Conservation (phyloP, 2,329 filamentous ascomycete genomes). For the Lithohypha guttulata region DNA sequence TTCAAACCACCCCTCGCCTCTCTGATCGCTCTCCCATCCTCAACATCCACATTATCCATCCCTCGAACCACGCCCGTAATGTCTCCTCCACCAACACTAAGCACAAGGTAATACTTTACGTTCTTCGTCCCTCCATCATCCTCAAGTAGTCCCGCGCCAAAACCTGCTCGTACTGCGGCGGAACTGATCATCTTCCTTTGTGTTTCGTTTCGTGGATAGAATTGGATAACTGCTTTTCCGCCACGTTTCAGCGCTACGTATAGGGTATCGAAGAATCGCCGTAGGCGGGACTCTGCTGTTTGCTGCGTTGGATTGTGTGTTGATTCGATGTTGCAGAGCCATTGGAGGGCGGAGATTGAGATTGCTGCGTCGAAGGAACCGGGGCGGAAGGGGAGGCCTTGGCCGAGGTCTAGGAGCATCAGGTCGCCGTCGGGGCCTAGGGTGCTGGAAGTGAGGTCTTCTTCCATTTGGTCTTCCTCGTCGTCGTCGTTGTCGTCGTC, state of each 20-base stretch:
- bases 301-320: conserved; percentile 35
- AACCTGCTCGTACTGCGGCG: conserved; percentile 86
- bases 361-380: conserved; percentile 92
- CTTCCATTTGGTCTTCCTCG: conserved; percentile 10
- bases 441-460: too few relatives aligned
- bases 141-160: conserved; percentile 87
- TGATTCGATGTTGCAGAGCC: conserved; percentile 86
- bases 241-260: conserved; percentile 77
- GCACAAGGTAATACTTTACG: conserved; percentile 86
- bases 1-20: conserved; percentile 33
- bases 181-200: conserved; percentile 86
- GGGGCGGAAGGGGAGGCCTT: conserved; percentile 85
- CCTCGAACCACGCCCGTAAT: conserved; percentile 84
- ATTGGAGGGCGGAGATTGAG: conserved; percentile 92
- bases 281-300: conserved; percentile 63
- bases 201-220: conserved; percentile 91
- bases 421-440: conserved; percentile 91
- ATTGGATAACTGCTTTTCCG: conserved; percentile 86
- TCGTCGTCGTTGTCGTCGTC: conserved; percentile 4
- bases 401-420: conserved; percentile 88
- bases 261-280: conserved; percentile 82
- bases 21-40: conserved; percentile 52
- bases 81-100: conserved; percentile 80
- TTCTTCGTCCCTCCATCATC: conserved; percentile 96
- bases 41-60: conserved; percentile 77